Evolutionary conservation across 306 rosid genomes (phyloP).

Genomic region (Medicago ruthenica): DNA sequence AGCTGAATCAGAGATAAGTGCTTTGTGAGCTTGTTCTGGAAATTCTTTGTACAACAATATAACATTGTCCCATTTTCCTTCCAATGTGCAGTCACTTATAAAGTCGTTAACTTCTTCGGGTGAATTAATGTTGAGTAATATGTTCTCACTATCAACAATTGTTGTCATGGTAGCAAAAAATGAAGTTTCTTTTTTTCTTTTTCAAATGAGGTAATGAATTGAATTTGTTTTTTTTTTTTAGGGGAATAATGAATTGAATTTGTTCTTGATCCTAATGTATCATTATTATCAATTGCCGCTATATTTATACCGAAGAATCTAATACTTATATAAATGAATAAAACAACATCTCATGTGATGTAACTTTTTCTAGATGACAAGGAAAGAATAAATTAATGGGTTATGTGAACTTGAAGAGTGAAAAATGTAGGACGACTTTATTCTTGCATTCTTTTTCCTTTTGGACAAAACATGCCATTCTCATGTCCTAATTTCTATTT

Average conservation of each 20-base stretch:
- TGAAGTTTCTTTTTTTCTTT: neutral
- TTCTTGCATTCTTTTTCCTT: too few species aligned
- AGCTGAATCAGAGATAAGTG: neutral
- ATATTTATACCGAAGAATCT: neutral
- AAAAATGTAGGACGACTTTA: too few species aligned
- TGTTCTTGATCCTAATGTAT: neutral
- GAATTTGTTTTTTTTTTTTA: too few species aligned
- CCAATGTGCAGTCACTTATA: constrained; percentile 26
- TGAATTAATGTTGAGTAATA: neutral
- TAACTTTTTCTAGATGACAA: constrained; percentile 30
- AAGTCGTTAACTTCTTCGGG: neutral
- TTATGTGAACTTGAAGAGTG: too few species aligned
- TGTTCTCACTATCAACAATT: neutral
- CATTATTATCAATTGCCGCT: neutral
- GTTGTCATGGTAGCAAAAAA: neutral
- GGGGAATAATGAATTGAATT: too few species aligned
- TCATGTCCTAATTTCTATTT: too few species aligned
- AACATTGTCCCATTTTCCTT: constrained; percentile 38
- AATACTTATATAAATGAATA: neutral
- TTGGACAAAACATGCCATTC: too few species aligned
- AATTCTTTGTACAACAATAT: neutral
- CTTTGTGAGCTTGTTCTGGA: neutral
- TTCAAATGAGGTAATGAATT: neutral
- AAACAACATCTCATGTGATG: neutral
- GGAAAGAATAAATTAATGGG: constrained; percentile 33